Base-by-base conservation (phyloP, 2,329 filamentous ascomycete species). In the Fusarium stilboides region DNA sequence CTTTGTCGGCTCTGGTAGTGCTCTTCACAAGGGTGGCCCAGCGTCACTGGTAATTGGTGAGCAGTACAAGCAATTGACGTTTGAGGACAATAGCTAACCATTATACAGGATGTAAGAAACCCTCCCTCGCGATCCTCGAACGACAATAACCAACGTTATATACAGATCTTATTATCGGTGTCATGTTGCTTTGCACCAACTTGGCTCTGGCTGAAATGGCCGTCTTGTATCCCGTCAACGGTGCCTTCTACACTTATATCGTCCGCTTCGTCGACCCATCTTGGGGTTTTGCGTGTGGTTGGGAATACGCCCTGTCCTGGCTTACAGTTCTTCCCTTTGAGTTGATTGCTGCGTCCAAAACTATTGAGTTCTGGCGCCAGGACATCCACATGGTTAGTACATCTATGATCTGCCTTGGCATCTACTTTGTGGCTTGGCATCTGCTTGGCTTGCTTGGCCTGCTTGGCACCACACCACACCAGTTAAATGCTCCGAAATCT, bases 271-370 rank as follows among this genome's bases (percentile, higher is more conserved):
- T 98, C 20, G 94, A 98, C 76, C 95, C 94, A 1, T 94, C 94
- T 1, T 97, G 93, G 94, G 94, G 94, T 0, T 97, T 97, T 76
- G 93, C 94, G 37, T 97, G 97, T 91, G 94, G 94, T 26, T 97
- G 93, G 93, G 97, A 97, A 85, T 97, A 97, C 77, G 93, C 92
- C 4, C 79, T 97, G 63, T 92, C 96, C 78, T 97, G 94, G 94
- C 86, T 97, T 2, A 87, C 94, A 19, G 89, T 94, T 1, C 81
- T 97, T 19, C 94, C 94, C 0, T 85, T 97, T 31, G 94, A 97
- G 77, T 91, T 97, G 57, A 93, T 97, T 58, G 92, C 93, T 3
- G 94, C 94, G 2, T 91, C 93, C 4, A 89, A 95, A 36, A 97
- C 94, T 0, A 90, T 97, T 51, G 85, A 90, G 37, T 97, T 92